Evolutionary conservation across 768 basidiomycete species (phyloP).

Genomic region (Mrakia frigida): DNA sequence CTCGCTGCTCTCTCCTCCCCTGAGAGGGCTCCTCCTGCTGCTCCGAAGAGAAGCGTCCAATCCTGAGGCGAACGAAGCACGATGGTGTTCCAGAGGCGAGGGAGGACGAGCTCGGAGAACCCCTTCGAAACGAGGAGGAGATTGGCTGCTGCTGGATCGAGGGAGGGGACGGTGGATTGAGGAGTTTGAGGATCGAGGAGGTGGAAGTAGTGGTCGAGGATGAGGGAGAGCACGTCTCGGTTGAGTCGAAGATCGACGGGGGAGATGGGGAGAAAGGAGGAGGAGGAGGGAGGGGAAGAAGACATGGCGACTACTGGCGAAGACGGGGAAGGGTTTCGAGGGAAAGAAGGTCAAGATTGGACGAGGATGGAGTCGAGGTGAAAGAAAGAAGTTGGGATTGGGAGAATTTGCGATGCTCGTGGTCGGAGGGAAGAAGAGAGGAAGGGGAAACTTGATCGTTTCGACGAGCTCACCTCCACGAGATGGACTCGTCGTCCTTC

Average conservation of each 20-base stretch:
- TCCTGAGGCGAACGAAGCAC: neutral
- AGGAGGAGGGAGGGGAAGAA: neutral
- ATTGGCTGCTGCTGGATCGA: neutral
- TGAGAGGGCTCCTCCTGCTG: neutral
- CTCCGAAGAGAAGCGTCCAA: neutral
- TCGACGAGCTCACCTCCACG: neutral
- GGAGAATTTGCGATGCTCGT: neutral
- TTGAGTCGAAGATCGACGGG: neutral
- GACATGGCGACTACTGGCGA: neutral
- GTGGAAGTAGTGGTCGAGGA: neutral
- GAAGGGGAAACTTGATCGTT: too few species aligned
- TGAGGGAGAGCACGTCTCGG: neutral
- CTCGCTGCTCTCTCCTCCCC: neutral
- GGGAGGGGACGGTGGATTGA: neutral
- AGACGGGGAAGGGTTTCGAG: neutral
- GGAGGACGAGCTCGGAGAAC: neutral
- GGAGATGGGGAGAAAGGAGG: neutral
- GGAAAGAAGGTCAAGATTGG: neutral
- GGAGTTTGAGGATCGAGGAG: neutral
- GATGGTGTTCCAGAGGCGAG: neutral
- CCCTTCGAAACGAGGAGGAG: conserved; percentile 2
- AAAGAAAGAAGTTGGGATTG: neutral
- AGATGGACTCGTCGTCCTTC: neutral
- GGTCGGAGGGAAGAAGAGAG: neutral
- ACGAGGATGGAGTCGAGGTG: neutral